Evolutionary conservation across 1,284 basidiomycete species (phyloP), one percentile per base, ranked within the genome.

Genomic region (Termitomyces sp.): DNA sequence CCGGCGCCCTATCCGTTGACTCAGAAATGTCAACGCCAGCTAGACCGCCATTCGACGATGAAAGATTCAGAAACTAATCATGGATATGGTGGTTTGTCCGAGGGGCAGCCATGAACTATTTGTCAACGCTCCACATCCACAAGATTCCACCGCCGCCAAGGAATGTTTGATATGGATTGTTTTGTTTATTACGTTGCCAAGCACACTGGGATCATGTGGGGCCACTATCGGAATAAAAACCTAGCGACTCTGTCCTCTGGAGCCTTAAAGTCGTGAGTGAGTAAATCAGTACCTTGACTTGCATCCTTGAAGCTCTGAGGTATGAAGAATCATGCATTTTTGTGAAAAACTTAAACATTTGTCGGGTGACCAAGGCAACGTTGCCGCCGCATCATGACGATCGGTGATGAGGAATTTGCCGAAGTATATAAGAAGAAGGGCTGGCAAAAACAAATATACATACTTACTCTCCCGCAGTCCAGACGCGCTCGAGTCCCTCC

Each of bases 401-500:
- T 44, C 43, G 9, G 21, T 2, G 26, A 39, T 44, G 7, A 26
- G 46, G 40, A 36, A 50, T 52, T 52, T 58, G 61, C 60, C 61
- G 63, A 58, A 36, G 31, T 58, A 61, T 63, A 60, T 59, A 64
- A 52, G 34, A 15, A 13, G 39, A 39, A 36, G 26, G 19, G 12
- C 28, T 28, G 47, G 33, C 39, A 40, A 47, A 53, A 36, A 17
- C 40, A 33, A 31, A 43, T 31, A 50, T 47, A 50, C 51, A 49
- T 58, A 28, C 40, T 55, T 49, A 47, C 49, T 55, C 50, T 36
- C 31, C 52, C 34, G 54, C 56, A 21, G 52, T 48, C 47, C 47
- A 39, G 36, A 42, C 41, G 42, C 51, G 56, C 43, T 43, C 44
- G 39, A 59, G 57, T 59, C 64, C 52, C 57, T 67, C 63, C 31